phyloP scores from a whole-genome alignment of 2,329 filamentous ascomycete genomes.

The Penicillium sp. region DNA sequence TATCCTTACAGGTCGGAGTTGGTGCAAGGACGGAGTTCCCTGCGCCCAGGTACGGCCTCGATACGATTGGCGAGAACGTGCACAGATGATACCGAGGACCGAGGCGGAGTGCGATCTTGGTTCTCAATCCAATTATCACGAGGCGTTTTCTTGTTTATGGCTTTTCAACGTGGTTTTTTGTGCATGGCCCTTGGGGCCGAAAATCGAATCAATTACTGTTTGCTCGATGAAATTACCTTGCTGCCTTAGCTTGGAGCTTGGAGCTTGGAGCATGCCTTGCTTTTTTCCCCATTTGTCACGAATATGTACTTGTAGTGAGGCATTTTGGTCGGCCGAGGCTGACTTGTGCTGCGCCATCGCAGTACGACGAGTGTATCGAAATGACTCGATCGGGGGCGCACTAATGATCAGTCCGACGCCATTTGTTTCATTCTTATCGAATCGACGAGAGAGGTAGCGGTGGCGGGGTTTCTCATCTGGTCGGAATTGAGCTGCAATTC shows the following conservation, averaged over 20 bases:
- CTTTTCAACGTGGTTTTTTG: constrained; percentile 18
- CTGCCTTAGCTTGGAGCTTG: not conserved
- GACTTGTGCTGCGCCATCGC: not conserved
- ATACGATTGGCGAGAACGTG: not conserved
- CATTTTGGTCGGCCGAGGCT: not conserved
- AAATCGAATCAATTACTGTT: constrained; percentile 18
- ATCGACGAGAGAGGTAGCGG: no score
- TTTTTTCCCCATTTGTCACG: no score
- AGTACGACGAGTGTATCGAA: not conserved
- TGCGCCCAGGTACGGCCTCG: not conserved
- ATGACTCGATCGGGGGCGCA: not conserved
- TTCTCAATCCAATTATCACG: constrained; percentile 12
- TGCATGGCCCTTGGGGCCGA: constrained; percentile 22
- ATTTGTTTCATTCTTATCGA: not conserved
- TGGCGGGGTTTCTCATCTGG: no score
- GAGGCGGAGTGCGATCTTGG: not conserved
- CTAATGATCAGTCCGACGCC: not conserved
- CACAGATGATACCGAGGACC: constrained; percentile 1
- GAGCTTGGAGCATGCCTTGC: no score
- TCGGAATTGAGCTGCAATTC: not conserved
- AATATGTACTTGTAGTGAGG: not conserved
- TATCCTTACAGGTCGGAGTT: not conserved
- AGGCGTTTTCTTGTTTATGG: constrained; percentile 21
- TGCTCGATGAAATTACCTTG: not conserved
- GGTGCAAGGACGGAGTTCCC: not conserved